A percentile compares a stretch with the other conserved stretches of the same genome.
phyloP scores from a whole-genome alignment of 108 stramenopile genomes.

The Aurantiochytrium sp. region DNA sequence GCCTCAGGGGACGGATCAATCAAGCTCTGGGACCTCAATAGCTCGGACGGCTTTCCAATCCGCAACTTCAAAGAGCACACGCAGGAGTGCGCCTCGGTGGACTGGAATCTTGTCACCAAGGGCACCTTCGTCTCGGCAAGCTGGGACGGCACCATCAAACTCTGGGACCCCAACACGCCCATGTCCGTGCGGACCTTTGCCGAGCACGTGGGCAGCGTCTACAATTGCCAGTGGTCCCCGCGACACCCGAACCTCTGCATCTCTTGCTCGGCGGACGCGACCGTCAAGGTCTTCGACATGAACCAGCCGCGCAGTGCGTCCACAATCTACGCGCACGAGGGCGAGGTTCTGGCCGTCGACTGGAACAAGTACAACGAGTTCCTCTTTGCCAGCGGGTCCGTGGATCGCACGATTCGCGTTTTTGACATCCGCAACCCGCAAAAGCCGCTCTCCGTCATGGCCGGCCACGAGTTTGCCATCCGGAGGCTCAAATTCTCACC shows the following conservation, averaged over 20 bases:
- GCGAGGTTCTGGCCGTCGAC: constrained; percentile 46
- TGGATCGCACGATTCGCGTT: constrained; percentile 34
- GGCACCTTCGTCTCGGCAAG: constrained; percentile 40
- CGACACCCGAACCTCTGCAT: constrained; percentile 37
- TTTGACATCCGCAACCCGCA: constrained; percentile 42
- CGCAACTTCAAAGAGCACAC: constrained; percentile 41
- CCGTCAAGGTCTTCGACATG: constrained; percentile 43
- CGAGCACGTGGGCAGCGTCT: constrained; percentile 35
- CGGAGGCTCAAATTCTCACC: constrained; percentile 42
- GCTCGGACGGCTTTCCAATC: constrained; percentile 45
- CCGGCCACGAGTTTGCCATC: constrained; percentile 44
- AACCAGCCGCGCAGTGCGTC: constrained; percentile 7
- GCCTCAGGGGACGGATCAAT: constrained; percentile 42
- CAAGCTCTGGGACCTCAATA: constrained; percentile 44
- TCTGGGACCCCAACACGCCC: constrained; percentile 37
- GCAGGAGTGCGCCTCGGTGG: constrained; percentile 48
- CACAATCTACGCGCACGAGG: constrained; percentile 37
- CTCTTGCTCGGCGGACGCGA: constrained; percentile 44
- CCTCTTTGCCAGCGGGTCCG: constrained; percentile 43
- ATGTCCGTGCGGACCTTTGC: constrained; percentile 36
- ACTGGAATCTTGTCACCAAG: constrained; percentile 52
- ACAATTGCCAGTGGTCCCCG: constrained; percentile 35
- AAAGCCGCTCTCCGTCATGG: constrained; percentile 30
- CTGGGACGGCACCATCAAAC: constrained; percentile 47
- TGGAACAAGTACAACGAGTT: constrained; percentile 51